These are phyloP conservation scores for Saturnispora sekii DNA, from an alignment of 805 yeast genomes.

Conservation along the genomic window DNA sequence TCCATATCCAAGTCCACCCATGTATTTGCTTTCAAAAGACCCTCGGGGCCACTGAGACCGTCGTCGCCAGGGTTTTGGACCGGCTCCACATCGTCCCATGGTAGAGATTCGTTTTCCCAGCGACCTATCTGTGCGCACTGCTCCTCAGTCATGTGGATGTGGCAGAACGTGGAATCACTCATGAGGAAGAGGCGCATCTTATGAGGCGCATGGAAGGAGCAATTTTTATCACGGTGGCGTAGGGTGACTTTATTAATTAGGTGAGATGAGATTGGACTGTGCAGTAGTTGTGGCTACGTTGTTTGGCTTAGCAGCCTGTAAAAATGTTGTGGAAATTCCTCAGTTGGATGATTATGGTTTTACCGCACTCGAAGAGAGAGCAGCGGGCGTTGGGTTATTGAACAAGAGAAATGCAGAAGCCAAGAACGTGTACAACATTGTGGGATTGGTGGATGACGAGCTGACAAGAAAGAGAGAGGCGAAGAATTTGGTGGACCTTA, in stretches of 20 bases:
- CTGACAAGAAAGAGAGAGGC: constrained; percentile 9
- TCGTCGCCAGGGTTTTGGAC: neutral
- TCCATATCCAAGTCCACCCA: neutral
- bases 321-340: constrained; percentile 1
- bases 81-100: constrained; percentile 6
- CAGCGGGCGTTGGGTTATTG: neutral
- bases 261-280: neutral
- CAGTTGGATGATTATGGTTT: constrained; percentile 7
- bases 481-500: constrained; percentile 13
- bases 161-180: neutral
- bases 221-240: too few species aligned
- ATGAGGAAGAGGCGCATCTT: neutral
- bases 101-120: constrained; percentile 1
- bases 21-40: neutral
- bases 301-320: neutral
- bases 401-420: constrained; percentile 9
- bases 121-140: neutral
- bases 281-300: neutral
- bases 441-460: constrained; percentile 14
- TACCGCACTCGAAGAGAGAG: neutral
- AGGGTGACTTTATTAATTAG: too few species aligned
- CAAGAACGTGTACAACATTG: constrained; percentile 10
- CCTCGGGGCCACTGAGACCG: neutral
- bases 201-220: too few species aligned
- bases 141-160: neutral